Base-by-base conservation (phyloP, 768 basidiomycete genomes). In the Mycena vulgaris region DNA sequence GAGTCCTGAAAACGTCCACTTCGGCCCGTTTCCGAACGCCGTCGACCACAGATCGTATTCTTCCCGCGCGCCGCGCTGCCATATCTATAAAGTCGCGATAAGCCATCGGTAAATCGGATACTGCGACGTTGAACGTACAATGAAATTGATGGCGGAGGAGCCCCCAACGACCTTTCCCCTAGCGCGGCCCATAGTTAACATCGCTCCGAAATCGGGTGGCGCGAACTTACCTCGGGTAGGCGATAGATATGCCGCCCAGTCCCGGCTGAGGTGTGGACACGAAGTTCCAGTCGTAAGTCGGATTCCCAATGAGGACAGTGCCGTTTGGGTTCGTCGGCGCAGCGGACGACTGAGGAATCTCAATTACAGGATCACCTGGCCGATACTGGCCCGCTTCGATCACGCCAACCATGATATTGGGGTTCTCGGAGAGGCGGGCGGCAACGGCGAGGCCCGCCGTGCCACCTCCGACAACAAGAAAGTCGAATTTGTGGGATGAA, bases 31-130 rank as follows among this genome's bases (percentile, higher is more conserved):
- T 13, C 51, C 51, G 30, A 52, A 52, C 6, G 51, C 13, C 8
- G 51, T 52, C 27, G 51, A 30, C 51, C 51, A 52, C 30, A 52
- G 30, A 33, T 52, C 51, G 10, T 52, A 52, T 33, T 52, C 51
- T 10, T 31, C 30, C 30, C 33, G 19, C 14, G 25, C 28, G 13
- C 51, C 51, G 17, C 51, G 51, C 27, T 52, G 51, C 51, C 51
- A 52, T 10, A 48, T 48, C 47, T 48, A n/a, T n/a, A n/a, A n/a
- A n/a, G n/a, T 48, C 47, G 4, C 14, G 5, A 21, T 48, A 7
- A 23, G 47, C 8, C 47, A 48, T 11, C n/a, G 14, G 21, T 48
- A 9, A 48, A 21, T 7, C 14, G 21, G 21, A 14, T n/a, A 6
- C 10, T 6, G 42, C 7, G 23, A 23, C 13, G 47, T 8, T 23